phyloP scores from a whole-genome alignment of 371 early-diverging fungal genomes.

The Scutellospora calospora region DNA sequence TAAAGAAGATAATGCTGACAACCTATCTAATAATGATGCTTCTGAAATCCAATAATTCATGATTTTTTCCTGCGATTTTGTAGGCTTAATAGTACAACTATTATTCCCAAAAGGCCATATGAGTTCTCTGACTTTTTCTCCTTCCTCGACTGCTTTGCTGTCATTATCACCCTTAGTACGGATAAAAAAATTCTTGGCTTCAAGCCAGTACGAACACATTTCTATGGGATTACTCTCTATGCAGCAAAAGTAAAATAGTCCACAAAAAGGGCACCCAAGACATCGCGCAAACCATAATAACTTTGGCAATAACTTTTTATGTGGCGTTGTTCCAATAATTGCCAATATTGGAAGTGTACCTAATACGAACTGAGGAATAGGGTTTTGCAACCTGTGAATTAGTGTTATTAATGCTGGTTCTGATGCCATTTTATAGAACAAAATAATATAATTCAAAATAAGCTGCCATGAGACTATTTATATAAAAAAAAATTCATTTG shows the following conservation, averaged over 20 bases:
- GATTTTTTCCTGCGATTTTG: neutral
- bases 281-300: slow-evolving; percentile 13
- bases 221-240: neutral
- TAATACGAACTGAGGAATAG: slow-evolving; percentile 1
- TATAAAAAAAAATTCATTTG: too few species aligned
- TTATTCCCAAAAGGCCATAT: neutral
- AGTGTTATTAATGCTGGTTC: neutral
- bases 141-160: too few species aligned
- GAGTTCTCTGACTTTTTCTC: too few species aligned
- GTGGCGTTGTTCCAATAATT: slow-evolving; percentile 16
- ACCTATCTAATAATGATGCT: slow-evolving; percentile 33
- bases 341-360: neutral
- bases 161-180: neutral
- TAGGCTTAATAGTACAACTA: neutral
- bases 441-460: too few species aligned
- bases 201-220: slow-evolving; percentile 20
- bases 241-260: neutral
- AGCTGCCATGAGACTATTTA: too few species aligned
- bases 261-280: slow-evolving; percentile 33
- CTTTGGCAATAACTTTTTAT: neutral
- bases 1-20: neutral
- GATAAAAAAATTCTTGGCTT: neutral
- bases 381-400: neutral
- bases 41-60: neutral
- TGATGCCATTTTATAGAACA: too few species aligned